Conservation (phyloP, 306 rosid species). For the Pueraria montana region DNA sequence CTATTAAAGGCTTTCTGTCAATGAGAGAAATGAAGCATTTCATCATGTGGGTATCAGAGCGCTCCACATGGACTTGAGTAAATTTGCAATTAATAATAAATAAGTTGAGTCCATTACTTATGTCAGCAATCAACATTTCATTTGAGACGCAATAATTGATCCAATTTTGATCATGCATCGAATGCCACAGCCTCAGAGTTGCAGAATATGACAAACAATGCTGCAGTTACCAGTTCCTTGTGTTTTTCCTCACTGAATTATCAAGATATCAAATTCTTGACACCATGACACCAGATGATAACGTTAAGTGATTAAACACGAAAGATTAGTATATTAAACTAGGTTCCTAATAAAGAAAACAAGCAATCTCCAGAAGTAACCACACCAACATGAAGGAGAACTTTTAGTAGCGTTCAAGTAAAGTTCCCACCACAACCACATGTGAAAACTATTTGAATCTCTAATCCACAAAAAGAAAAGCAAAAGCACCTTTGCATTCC, state of each 20-base stretch:
- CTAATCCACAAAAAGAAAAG: constrained; percentile 22
- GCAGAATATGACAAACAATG: constrained; percentile 47
- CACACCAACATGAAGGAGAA: constrained; percentile 45
- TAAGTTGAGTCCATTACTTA: constrained; percentile 32
- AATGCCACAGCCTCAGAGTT: constrained; percentile 47
- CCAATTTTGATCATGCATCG: constrained; percentile 36
- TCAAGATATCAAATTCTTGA: constrained; percentile 10
- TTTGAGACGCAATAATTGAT: constrained; percentile 20
- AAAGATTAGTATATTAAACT: background rate
- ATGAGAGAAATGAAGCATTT: constrained; percentile 28
- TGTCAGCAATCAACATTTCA: constrained; percentile 34
- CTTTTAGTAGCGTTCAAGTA: constrained; percentile 50
- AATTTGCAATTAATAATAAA: constrained; percentile 26
- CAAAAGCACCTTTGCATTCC: constrained; percentile 22
- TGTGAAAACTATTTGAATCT: constrained; percentile 47
- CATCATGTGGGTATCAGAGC: constrained; percentile 12
- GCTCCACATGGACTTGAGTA: constrained; percentile 29
- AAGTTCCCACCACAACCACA: constrained; percentile 47
- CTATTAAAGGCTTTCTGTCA: constrained; percentile 14
- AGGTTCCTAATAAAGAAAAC: constrained; percentile 25
- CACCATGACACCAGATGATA: background rate
- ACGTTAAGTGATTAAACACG: background rate
- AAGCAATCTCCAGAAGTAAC: constrained; percentile 48
- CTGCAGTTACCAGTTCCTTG: constrained; percentile 37
- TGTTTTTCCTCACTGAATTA: constrained; percentile 29